These are phyloP conservation scores for Trypanosoma lewisi DNA, from an alignment of 208 protist species.

Conservation along the genomic window DNA sequence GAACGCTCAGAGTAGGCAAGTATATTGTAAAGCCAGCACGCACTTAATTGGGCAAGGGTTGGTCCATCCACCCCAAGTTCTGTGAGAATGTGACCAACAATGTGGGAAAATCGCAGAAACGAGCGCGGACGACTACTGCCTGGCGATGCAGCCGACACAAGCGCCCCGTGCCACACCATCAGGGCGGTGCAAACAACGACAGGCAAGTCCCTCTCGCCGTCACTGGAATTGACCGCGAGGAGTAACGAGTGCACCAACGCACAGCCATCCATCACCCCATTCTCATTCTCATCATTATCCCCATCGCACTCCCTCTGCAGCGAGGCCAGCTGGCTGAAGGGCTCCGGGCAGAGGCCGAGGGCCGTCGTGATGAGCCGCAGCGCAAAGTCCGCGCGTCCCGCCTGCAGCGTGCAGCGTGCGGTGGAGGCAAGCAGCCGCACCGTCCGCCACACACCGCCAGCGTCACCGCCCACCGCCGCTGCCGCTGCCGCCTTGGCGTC, in stretches of 20 bases:
- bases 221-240: background rate
- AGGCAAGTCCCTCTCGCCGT: background rate
- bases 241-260: background rate
- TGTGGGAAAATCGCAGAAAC: slow-evolving; percentile 29
- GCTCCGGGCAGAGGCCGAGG: slow-evolving; percentile 9
- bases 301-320: slow-evolving; percentile 4
- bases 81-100: slow-evolving; percentile 9
- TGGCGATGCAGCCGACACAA: background rate
- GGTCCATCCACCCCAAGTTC: background rate
- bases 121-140: slow-evolving; percentile 1
- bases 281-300: too few relatives aligned
- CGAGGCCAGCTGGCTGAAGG: slow-evolving; percentile 12
- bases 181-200: slow-evolving; percentile 21
- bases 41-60: background rate
- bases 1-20: slow-evolving; percentile 18
- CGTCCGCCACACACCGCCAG: slow-evolving; percentile 8
- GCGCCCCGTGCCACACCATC: slow-evolving; percentile 26
- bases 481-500: slow-evolving; percentile 2
- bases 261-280: background rate
- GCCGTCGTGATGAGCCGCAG: slow-evolving; percentile 16
- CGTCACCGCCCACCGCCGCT: background rate
- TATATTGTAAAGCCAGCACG: slow-evolving; percentile 28
- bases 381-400: slow-evolving; percentile 22
- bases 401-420: slow-evolving; percentile 23
- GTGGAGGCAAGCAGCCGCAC: slow-evolving; percentile 13